Evolutionary conservation across 257 asterid genomes (phyloP), one percentile per base, ranked within the genome.

Genomic region (Fraxinus excelsior): DNA sequence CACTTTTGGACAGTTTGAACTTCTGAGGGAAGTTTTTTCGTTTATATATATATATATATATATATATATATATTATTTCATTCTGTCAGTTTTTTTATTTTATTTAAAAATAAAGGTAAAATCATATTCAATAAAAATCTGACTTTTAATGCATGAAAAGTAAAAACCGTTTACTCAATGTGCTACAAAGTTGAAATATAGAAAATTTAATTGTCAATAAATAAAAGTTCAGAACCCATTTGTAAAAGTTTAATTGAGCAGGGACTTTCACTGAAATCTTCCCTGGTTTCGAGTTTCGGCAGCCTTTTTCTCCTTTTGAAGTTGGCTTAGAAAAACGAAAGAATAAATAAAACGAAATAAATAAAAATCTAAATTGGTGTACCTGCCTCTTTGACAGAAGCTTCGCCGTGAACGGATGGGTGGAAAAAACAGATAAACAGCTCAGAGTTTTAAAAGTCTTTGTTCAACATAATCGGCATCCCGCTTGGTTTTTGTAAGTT

Each of bases 361-460:
- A 28, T 28, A 70, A 18, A 16, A 23, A 31, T 34, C 23, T 4
- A 19, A 28, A 10, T 29, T 28, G 25, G 38, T 58, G 62, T 3
- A 32, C 40, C 26, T 32, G 34, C 69, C 40, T 51, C 67, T 12
- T 29, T 53, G 42, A 7, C 0, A 32, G 38, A 32, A 35, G 46
- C 31, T 32, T 26, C 2, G 8, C 0, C 2, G 23, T 5, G 21
- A 12, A 19, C 2, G 10, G 23, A 13, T 6, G 4, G 23, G 4
- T 29, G 11, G 72, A 34, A 6, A 11, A 67, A 31, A 31, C 60
- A 23, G 72, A 65, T 53, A 46, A 79, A 79, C 64, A 69, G 49
- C 65, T 28, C 62, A 65, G 18, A 68, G 58, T 12, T 32, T 37
- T 44, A 11, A 62, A 26, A 58, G 66, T 7, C 13, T 21, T 3